Evolutionary conservation across 2,329 filamentous ascomycete species (phyloP), one percentile per base, ranked within the genome.

Genomic region (Sporothrix luriei): DNA sequence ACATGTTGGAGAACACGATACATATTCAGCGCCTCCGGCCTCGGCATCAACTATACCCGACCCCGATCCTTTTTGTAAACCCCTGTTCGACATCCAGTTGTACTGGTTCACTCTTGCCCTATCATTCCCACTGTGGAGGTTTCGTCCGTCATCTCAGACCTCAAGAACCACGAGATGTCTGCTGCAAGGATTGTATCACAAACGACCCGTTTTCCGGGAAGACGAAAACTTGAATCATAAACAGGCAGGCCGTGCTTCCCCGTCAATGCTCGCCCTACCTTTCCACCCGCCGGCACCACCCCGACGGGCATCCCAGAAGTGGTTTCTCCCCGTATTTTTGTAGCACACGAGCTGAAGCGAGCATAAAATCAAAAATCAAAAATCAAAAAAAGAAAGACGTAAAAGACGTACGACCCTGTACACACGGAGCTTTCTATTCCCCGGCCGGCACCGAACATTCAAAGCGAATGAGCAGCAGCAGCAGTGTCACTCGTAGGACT

Each of bases 51-150:
- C 48, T 40, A 5, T 68, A 61, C 10, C 40, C 33, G 2, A 61
- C 57, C 5, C 76, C 78, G 10, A 72, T 81, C 40, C 68, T 80
- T 4, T 72, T 81, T 3, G 21, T 10, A 38, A 43, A 19, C 2
- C 16, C 21, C 19, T n/a, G 1, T 21, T n/a, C 16, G n/a, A n/a
- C 4, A 9, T 4, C 16, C 40, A 4, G 1, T 33, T 43, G 40
- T 49, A 5, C 13, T 48, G 0, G 14, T n/a, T 48, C 16, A 19
- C 46, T 48, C 16, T n/a, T 19, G 46, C 5, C 46, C 46, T 48
- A 19, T 26, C 13, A 14, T 66, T 29, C 13, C 29, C 19, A 9
- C 21, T 46, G n/a, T 38, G n/a, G 40, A 2, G 13, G n/a, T 33
- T 46, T 13, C 3, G 13, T 48, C 19, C 14, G 19, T n/a, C n/a